Evolutionary conservation across 2,329 filamentous ascomycete species (phyloP).

Genomic region (Talaromyces sp.): DNA sequence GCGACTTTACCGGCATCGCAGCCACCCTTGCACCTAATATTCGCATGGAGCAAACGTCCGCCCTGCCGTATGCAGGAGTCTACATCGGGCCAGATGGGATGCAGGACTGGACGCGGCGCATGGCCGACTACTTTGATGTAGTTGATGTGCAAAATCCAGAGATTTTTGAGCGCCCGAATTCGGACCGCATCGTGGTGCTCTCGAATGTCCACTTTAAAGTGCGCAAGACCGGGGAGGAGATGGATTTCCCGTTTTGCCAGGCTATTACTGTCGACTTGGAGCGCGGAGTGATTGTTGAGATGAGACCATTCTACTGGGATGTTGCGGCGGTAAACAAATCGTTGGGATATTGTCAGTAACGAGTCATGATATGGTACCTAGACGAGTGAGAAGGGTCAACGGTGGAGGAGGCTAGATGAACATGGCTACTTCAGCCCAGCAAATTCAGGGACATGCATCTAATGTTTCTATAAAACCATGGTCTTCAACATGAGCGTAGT

Average conservation of each 20-base stretch:
- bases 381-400: not conserved
- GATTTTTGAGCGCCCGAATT: constrained; percentile 28
- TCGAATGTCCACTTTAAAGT: constrained; percentile 17
- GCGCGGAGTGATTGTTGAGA: constrained; percentile 30
- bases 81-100: constrained; percentile 32
- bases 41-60: constrained; percentile 20
- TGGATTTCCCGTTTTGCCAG: constrained; percentile 32
- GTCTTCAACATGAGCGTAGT: no score
- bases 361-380: not conserved
- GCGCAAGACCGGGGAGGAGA: constrained; percentile 30
- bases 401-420: not conserved
- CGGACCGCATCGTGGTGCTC: not conserved
- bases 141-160: constrained; percentile 32
- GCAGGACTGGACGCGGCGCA: constrained; percentile 31
- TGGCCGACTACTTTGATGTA: constrained; percentile 28
- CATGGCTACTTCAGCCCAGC: not conserved
- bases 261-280: constrained; percentile 33
- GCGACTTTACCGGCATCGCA: constrained; percentile 33
- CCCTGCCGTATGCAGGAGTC: constrained; percentile 33
- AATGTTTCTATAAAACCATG: not conserved
- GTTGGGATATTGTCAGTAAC: not conserved
- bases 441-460: not conserved
- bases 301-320: constrained; percentile 32
- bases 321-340: not conserved
- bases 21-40: constrained; percentile 27